phyloP scores from a whole-genome alignment of 2,329 filamentous ascomycete species.

The Tolypocladium pustulatum region DNA sequence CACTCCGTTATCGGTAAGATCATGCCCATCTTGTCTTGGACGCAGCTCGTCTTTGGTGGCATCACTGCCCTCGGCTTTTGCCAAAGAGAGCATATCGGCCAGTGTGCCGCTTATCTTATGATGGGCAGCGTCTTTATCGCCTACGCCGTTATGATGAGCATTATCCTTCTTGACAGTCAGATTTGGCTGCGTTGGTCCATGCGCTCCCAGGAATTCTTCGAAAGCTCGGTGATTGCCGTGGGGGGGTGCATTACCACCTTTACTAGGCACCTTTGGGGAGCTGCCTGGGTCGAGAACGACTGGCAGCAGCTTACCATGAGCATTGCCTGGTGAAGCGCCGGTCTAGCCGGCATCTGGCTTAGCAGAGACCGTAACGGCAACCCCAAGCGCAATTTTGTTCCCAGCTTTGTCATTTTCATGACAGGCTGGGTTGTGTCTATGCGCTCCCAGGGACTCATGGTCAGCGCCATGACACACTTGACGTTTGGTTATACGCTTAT shows the following conservation, averaged over 20 bases:
- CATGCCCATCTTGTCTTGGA: constrained; percentile 80
- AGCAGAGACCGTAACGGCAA: constrained; percentile 72
- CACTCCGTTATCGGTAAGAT: constrained; percentile 79
- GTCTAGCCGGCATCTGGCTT: constrained; percentile 84
- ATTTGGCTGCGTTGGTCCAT: constrained; percentile 72
- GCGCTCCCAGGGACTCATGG: constrained; percentile 72
- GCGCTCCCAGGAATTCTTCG: constrained; percentile 95
- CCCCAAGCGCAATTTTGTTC: constrained; percentile 87
- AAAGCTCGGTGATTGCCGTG: constrained; percentile 78
- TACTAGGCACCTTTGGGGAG: constrained; percentile 91
- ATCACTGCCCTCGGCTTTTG: constrained; percentile 91
- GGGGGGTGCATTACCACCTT: constrained; percentile 99
- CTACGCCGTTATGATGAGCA: constrained; percentile 79
- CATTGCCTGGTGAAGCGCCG: constrained; percentile 96
- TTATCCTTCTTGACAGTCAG: constrained; percentile 81
- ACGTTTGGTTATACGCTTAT: constrained; percentile 94
- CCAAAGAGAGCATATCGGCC: constrained; percentile 78
- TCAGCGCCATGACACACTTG: constrained; percentile 79
- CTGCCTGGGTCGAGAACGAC: constrained; percentile 81
- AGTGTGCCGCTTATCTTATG: constrained; percentile 94
- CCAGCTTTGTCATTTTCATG: constrained; percentile 78
- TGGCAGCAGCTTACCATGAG: constrained; percentile 99
- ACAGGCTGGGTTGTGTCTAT: constrained; percentile 94
- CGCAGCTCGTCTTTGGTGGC: constrained; percentile 91
- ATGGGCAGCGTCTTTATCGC: constrained; percentile 96